Evolutionary conservation across 2,329 filamentous ascomycete genomes (phyloP).

Genomic region (Colletotrichum somersetense): DNA sequence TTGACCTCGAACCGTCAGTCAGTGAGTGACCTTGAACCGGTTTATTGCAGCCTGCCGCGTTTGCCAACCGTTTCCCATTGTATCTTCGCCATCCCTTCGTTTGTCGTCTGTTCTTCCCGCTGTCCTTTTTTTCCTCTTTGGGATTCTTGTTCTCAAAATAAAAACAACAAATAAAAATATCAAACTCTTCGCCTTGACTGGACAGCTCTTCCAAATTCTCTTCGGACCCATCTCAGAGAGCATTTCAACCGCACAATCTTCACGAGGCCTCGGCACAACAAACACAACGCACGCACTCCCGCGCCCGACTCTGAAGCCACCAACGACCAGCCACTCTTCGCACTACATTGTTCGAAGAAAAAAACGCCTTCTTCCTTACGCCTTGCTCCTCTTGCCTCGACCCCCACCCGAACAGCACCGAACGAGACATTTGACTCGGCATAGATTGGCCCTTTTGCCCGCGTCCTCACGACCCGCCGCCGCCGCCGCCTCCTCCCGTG

Average conservation of each 20-base stretch:
- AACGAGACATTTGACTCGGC: background rate
- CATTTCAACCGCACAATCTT: background rate
- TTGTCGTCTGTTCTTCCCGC: background rate
- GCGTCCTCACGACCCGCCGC: background rate
- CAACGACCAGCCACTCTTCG: background rate
- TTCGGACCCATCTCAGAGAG: background rate
- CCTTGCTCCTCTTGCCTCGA: background rate
- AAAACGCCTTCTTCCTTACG: background rate
- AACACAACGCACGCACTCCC: background rate
- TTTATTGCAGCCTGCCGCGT: constrained; percentile 3
- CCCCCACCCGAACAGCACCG: background rate
- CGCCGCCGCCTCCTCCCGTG: background rate
- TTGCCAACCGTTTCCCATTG: constrained; percentile 31
- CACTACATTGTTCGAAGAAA: background rate
- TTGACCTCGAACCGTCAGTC: constrained; percentile 12
- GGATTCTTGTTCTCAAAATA: constrained; percentile 1
- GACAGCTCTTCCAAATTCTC: background rate
- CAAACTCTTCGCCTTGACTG: background rate
- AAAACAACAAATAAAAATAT: background rate
- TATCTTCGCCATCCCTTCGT: constrained; percentile 20
- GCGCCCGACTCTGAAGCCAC: background rate
- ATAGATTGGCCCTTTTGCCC: background rate
- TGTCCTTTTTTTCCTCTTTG: constrained; percentile 9
- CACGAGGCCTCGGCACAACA: constrained; percentile 1
- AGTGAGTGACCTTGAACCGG: background rate